Percentiles rank a stretch among this genome's conserved stretches.
Evolutionary conservation across 2,329 filamentous ascomycete species (phyloP).

Genomic region (Sporothrix mexicana): DNA sequence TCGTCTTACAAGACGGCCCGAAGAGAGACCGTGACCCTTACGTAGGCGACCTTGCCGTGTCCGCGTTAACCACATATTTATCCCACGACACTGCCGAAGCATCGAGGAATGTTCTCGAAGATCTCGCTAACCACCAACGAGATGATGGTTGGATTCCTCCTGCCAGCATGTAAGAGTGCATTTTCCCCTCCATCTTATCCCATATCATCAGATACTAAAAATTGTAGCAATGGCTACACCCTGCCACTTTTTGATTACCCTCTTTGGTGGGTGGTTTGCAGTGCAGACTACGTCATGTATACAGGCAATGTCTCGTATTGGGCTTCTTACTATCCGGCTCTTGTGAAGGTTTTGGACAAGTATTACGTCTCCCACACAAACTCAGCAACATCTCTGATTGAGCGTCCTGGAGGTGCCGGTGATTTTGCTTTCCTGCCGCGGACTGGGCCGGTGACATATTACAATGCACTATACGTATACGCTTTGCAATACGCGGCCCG

Average conservation of each 20-base stretch:
- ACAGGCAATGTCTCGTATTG: conserved; percentile 54
- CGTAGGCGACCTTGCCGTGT: conserved; percentile 58
- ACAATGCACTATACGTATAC: conserved; percentile 58
- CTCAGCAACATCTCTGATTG: conserved; percentile 48
- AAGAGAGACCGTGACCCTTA: conserved; percentile 61
- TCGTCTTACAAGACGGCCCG: conserved; percentile 57
- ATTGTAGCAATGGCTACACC: conserved; percentile 50
- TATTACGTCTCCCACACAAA: conserved; percentile 55
- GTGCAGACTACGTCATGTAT: conserved; percentile 57
- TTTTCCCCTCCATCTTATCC: neutral
- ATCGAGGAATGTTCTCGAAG: conserved; percentile 55
- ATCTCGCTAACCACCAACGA: conserved; percentile 56
- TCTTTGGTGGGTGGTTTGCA: conserved; percentile 58
- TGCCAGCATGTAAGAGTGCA: conserved; percentile 53
- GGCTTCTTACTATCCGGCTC: conserved; percentile 49
- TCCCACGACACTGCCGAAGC: conserved; percentile 52
- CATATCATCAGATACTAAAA: neutral
- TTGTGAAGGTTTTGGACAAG: conserved; percentile 51
- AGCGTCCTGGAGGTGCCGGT: conserved; percentile 52
- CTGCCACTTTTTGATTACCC: conserved; percentile 59
- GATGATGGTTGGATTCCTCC: conserved; percentile 61
- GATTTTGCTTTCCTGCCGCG: conserved; percentile 59
- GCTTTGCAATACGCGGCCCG: conserved; percentile 53
- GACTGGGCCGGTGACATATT: conserved; percentile 56
- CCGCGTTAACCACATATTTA: conserved; percentile 55